phyloP scores from a whole-genome alignment of 2,329 filamentous ascomycete species.

The Pleochaeta shiraiana region DNA sequence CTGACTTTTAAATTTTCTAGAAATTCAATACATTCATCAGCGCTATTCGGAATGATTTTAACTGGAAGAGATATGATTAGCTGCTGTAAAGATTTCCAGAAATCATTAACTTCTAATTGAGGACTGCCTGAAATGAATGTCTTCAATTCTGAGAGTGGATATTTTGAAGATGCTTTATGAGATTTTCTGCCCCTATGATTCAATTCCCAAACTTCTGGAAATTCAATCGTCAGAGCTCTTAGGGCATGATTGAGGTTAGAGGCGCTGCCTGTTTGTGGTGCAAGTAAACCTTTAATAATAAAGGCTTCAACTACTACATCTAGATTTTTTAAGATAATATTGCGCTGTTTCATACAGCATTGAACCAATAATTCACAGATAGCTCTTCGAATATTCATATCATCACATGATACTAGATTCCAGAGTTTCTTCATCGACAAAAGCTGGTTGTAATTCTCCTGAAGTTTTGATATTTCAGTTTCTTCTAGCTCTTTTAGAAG shows the following conservation, averaged over 20 bases:
- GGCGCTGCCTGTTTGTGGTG: slow-evolving; percentile 51
- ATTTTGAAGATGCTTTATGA: not conserved
- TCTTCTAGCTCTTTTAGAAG: slow-evolving; percentile 27
- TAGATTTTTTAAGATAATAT: slow-evolving; percentile 27
- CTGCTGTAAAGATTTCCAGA: slow-evolving; percentile 46
- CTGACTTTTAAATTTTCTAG: slow-evolving; percentile 48
- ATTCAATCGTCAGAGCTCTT: slow-evolving; percentile 36
- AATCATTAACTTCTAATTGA: slow-evolving; percentile 47
- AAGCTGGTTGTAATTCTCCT: slow-evolving; percentile 39
- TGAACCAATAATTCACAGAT: slow-evolving; percentile 28
- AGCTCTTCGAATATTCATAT: slow-evolving; percentile 28
- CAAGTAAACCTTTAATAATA: slow-evolving; percentile 50
- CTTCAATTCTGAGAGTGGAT: slow-evolving; percentile 33
- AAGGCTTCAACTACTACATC: slow-evolving; percentile 34
- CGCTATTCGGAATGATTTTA: slow-evolving; percentile 30
- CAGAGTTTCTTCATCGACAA: slow-evolving; percentile 41
- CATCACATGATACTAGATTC: slow-evolving; percentile 42
- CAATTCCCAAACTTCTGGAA: slow-evolving; percentile 54
- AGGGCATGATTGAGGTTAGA: slow-evolving; percentile 48
- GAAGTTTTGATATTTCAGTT: slow-evolving; percentile 35
- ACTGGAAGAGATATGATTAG: slow-evolving; percentile 35
- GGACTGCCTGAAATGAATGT: slow-evolving; percentile 67
- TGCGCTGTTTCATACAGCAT: slow-evolving; percentile 26
- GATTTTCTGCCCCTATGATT: slow-evolving; percentile 30
- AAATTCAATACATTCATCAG: slow-evolving; percentile 35